Conservation (phyloP, 225 moss, liverwort and hornwort species). For the Physcomitrium patens region DNA sequence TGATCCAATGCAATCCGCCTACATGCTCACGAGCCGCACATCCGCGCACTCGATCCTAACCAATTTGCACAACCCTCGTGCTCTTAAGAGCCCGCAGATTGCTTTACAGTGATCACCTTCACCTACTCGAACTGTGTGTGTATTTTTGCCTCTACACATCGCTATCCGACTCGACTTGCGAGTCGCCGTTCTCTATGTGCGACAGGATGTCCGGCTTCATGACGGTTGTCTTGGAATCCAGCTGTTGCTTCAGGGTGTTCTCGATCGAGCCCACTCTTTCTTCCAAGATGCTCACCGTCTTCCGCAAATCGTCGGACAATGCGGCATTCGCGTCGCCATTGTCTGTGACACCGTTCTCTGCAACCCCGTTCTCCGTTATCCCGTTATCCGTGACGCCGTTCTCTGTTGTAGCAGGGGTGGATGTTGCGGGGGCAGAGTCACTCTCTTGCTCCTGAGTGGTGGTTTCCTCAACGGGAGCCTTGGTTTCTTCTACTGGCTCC, state of each 20-base stretch:
- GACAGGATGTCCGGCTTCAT: conserved; percentile 19
- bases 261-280: conserved; percentile 34
- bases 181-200: conserved; percentile 30
- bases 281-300: conserved; percentile 25
- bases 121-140: too few relatives aligned
- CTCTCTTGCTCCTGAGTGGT: neutral
- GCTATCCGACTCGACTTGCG: conserved; percentile 18
- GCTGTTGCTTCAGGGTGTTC: conserved; percentile 5
- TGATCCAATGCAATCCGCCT: too few relatives aligned
- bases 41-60: too few relatives aligned
- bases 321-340: neutral
- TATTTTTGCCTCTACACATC: neutral
- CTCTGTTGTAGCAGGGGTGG: neutral
- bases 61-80: too few relatives aligned
- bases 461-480: conserved; percentile 1
- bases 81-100: too few relatives aligned
- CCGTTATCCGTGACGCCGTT: neutral
- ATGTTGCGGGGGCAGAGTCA: neutral
- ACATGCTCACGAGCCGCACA: too few relatives aligned
- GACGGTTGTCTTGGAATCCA: neutral
- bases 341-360: neutral
- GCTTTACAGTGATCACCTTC: too few relatives aligned
- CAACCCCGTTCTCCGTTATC: neutral
- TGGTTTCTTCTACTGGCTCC: neutral
- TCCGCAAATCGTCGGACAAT: conserved; percentile 5